Evolutionary conservation across 345 rosid genomes (phyloP).

Genomic region (Eucalyptus regnans): DNA sequence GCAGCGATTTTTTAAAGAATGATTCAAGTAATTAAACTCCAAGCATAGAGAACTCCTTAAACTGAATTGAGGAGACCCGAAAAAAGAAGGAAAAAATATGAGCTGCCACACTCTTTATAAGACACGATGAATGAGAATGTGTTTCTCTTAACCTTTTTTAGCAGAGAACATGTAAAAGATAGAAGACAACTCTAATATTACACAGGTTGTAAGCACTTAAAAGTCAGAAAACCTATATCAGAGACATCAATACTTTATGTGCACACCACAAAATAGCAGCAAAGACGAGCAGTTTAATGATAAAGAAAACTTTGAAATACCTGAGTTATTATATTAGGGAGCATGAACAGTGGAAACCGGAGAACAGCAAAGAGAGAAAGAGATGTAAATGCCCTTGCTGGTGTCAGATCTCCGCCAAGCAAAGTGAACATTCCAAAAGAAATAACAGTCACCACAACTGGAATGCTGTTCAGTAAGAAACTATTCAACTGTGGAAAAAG

Average conservation of each 20-base stretch:
- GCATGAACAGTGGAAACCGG: conserved; percentile 94
- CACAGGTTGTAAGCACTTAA: not conserved
- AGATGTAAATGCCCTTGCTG: conserved; percentile 94
- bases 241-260: not conserved
- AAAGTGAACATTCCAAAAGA: conserved; percentile 92
- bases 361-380: conserved; percentile 93
- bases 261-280: not conserved
- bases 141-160: not conserved
- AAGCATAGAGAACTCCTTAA: not conserved
- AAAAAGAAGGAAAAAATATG: not conserved
- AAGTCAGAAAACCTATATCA: not conserved
- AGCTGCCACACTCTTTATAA: not conserved
- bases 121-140: not conserved
- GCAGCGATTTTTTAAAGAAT: not conserved
- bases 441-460: conserved; percentile 83
- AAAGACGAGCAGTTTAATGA: not conserved
- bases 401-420: conserved; percentile 98
- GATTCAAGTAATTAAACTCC: not conserved
- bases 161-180: not conserved
- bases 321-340: conserved; percentile 93
- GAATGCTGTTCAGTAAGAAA: conserved; percentile 82
- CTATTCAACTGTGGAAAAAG: conserved; percentile 56
- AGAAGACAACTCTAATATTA: not conserved
- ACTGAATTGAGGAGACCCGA: not conserved
- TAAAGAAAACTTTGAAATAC: conserved; percentile 14